Base-by-base conservation (phyloP, 1,139 yeast genomes). In the Debaryomycetaceae sp. region DNA sequence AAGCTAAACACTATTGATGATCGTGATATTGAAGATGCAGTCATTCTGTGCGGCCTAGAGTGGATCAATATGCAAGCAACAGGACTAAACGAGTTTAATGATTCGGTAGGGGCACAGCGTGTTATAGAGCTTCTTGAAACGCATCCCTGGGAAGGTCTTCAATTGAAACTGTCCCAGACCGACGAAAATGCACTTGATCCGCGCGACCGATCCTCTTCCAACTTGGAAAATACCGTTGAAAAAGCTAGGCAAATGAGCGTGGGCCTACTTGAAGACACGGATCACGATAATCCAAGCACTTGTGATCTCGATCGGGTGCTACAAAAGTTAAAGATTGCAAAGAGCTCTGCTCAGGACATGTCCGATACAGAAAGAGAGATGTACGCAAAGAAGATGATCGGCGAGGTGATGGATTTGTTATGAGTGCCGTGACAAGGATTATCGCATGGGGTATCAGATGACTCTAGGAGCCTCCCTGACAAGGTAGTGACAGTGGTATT, bases 91-190 rank as follows among this genome's bases (percentile, higher is more conserved):
- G 43, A 45, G 27, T 39, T 27, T 23, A 37, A 36, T 3, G 54
- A 47, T 16, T 26, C 27, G 4, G 22, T 32, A 6, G 54, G 58
- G 0, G 39, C 35, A 23, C 49, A 44, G 16, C 30, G 71, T 27
- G 30, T 64, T 5, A 29, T 38, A 4, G 71, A 64, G 33, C 34
- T 64, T 13, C 34, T 64, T 8, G 58, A 63, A 16, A 44, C 61
- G 2, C 67, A 64, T 34, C 64, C 59, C 19, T 64, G 71, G 71
- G 35, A 40, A 12, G 43, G 47, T 26, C 41, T 46, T 29, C 48
- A 45, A 4, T 22, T 29, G 19, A 18, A 18, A 18, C 29, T 36
- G 12, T 44, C 39, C 26, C 55, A 58, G 33, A 24, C 36, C 23
- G 10, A 7, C 20, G 20, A 18, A 18, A 6, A 6, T 6, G 6